These are phyloP conservation scores for Cytospora chrysosperma DNA, from an alignment of 2,329 filamentous ascomycete genomes.

Conservation along the genomic window DNA sequence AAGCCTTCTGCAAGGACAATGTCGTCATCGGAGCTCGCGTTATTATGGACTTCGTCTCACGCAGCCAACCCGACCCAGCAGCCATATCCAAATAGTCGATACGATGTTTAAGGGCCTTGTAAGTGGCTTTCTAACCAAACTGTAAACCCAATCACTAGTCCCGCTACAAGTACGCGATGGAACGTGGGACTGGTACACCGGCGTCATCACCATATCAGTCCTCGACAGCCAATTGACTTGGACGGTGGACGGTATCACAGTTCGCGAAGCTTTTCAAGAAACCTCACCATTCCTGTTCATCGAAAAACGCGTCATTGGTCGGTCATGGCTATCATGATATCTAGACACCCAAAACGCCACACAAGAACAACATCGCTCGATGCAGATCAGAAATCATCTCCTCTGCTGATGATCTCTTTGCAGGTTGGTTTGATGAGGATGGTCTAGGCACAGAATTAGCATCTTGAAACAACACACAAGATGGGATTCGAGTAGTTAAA, in stretches of 20 bases:
- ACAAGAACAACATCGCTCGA: not conserved
- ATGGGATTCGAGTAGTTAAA: no score
- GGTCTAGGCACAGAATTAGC: constrained; percentile 50
- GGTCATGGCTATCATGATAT: constrained; percentile 1
- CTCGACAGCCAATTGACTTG: not conserved
- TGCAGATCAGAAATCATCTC: constrained; percentile 70
- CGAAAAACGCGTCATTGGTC: not conserved
- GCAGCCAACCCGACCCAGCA: not conserved
- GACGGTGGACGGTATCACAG: not conserved
- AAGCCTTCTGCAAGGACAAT: not conserved
- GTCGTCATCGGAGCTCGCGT: not conserved
- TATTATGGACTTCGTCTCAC: not conserved
- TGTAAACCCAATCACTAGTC: not conserved
- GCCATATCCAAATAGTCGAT: not conserved
- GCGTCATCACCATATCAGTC: not conserved
- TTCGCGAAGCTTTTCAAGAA: not conserved
- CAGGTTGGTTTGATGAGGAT: constrained; percentile 75
- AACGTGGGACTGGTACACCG: not conserved
- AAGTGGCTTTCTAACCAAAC: not conserved
- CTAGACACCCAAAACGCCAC: not conserved
- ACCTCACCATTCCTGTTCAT: not conserved
- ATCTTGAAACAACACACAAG: constrained; percentile 10
- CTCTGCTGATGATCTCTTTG: constrained; percentile 84
- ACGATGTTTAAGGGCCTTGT: not conserved
- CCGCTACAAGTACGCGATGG: not conserved